phyloP scores from a whole-genome alignment of 768 basidiomycete genomes.

The Dioszegia crocea region DNA sequence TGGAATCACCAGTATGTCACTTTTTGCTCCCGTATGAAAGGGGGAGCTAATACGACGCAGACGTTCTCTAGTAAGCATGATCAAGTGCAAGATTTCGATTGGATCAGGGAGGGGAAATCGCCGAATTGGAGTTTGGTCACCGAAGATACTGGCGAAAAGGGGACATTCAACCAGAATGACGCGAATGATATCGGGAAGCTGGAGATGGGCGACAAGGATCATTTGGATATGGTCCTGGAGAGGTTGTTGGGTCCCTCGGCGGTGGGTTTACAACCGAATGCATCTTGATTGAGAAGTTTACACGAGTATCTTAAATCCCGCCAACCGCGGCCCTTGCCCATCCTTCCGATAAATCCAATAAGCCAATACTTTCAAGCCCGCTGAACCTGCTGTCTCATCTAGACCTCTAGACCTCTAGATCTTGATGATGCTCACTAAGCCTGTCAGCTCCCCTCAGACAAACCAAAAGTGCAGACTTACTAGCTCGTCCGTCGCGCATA shows the following conservation, averaged over 20 bases:
- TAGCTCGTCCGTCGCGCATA: slow-evolving; percentile 19
- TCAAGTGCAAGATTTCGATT: slow-evolving; percentile 78
- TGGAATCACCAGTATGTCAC: not conserved
- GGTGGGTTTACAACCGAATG: not conserved
- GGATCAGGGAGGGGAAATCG: slow-evolving; percentile 69
- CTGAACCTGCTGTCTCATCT: too few relatives aligned
- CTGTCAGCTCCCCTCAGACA: not conserved
- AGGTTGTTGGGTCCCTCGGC: not conserved
- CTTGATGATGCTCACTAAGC: slow-evolving; percentile 24
- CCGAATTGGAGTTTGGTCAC: slow-evolving; percentile 61
- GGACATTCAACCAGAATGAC: not conserved
- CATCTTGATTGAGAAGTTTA: not conserved
- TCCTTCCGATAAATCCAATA: too few relatives aligned
- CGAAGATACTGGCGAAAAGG: not conserved
- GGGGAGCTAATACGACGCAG: too few relatives aligned
- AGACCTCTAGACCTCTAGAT: slow-evolving; percentile 9
- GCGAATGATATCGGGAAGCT: not conserved
- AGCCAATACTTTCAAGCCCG: too few relatives aligned
- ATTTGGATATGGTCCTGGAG: not conserved
- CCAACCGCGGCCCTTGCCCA: not conserved
- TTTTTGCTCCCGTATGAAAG: not conserved
- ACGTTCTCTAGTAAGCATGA: slow-evolving; percentile 52
- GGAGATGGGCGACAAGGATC: not conserved
- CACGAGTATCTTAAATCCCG: not conserved
- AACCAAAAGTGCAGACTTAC: slow-evolving; percentile 12